Base-by-base conservation (phyloP, 2,329 filamentous ascomycete species). In the Aspergillus caelatus region DNA sequence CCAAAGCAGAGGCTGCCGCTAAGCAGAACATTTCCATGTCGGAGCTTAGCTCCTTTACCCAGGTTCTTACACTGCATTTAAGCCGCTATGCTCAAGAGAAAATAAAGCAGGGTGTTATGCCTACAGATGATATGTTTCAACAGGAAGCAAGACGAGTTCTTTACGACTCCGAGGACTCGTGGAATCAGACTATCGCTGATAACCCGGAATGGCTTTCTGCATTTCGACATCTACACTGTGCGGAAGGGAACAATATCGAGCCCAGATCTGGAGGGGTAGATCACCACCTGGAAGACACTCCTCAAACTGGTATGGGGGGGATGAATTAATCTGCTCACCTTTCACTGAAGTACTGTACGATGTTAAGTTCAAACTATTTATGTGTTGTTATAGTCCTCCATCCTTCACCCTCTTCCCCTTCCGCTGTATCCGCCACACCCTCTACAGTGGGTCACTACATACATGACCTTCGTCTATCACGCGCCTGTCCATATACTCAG, bases 61-160 rank as follows among this genome's bases (percentile, higher is more conserved):
- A 67, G 16, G 53, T 69, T 1, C 67, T 71, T 16, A 67, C 62
- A 1, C 60, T 34, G 4, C 68, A 71, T 46, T 56, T 72, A 16
- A 64, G 68, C 9, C 64, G 57, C 14, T 72, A 65, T 62, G 67
- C 67, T 5, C 61, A 57, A 9, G 46, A 61, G 12, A 67, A 69
- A 55, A 58, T 62, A 36, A 36, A 46, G n/a, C 52, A 53, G 32
- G 54, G 60, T 2, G 71, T 80, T 1, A 68, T 78, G 19, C 67
- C 83, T 23, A 83, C 80, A 1, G 83, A 85, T 64, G 80, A 82
- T 21, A 80, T 83, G 77, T 74, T 85, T 8, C 83, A 85, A 68
- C 65, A 67, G 4, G 75, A 83, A 60, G 80, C 83, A 2, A 76
- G 83, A n/a, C 71, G 72, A 43, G 80, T 85, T 23, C 63, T 84